phyloP scores from a whole-genome alignment of 306 rosid genomes.

The Lagenaria siceraria region DNA sequence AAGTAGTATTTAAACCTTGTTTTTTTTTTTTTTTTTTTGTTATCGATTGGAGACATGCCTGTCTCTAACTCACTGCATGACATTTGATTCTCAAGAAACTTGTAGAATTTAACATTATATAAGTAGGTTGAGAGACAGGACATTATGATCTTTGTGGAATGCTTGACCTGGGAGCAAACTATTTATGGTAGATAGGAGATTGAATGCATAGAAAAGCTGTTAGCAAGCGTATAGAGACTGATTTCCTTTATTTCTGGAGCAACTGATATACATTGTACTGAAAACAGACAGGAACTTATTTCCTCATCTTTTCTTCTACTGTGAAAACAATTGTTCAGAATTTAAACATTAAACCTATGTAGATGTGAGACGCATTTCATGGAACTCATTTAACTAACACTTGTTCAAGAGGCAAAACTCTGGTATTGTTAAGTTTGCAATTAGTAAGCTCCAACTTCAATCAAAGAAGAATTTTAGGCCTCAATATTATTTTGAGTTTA shows the following conservation, averaged over 20 bases:
- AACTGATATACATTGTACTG: neutral
- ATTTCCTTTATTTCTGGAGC: neutral
- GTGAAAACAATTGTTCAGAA: neutral
- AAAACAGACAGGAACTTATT: neutral
- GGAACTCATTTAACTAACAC: neutral
- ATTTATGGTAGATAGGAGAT: neutral
- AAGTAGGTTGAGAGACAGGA: neutral
- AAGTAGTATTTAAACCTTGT: too few species aligned
- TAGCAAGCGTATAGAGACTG: neutral
- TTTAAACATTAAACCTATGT: neutral
- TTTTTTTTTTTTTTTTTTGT: too few species aligned
- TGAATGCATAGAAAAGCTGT: neutral
- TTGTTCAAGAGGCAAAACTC: neutral
- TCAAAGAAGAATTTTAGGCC: neutral
- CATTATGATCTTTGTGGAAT: neutral
- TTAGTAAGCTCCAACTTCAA: neutral
- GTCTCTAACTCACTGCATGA: neutral
- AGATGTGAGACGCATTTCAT: neutral
- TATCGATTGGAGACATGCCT: too few species aligned
- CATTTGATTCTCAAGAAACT: too few species aligned
- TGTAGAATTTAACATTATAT: neutral
- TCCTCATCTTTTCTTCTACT: neutral
- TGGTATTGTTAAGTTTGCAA: neutral
- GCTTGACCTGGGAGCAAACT: too few species aligned
- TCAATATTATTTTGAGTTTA: neutral